Evolutionary conservation across 176 grass and related monocot genomes (phyloP).

Genomic region (Aegilops sharonensis): DNA sequence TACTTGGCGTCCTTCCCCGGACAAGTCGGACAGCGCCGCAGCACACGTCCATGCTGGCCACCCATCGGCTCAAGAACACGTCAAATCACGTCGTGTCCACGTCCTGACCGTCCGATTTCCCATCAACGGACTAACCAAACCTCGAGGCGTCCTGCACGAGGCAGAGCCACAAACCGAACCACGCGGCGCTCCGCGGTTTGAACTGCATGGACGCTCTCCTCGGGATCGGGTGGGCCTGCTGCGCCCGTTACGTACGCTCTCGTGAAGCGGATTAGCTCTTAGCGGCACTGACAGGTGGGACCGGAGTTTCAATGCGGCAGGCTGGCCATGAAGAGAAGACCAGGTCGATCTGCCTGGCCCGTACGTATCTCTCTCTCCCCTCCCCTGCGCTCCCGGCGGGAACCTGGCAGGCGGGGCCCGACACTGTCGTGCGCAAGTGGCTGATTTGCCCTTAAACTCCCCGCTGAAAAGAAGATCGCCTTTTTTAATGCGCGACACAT

Average conservation of each 20-base stretch:
- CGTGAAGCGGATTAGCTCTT: neutral
- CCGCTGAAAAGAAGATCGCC: neutral
- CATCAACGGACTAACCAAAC: neutral
- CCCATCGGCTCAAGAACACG: neutral
- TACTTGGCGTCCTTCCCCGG: neutral
- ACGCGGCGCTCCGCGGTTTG: neutral
- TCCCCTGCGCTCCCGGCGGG: neutral
- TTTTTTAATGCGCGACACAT: neutral
- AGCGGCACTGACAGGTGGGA: neutral
- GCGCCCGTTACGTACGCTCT: neutral
- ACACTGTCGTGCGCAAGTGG: neutral
- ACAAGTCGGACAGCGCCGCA: neutral
- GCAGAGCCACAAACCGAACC: too few species aligned
- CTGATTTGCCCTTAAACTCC: neutral
- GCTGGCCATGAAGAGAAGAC: neutral
- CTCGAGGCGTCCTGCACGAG: neutral
- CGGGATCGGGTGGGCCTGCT: too few species aligned
- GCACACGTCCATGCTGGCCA: neutral
- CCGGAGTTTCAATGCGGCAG: neutral
- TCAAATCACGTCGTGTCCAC: neutral
- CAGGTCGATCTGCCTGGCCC: neutral
- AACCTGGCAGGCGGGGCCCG: neutral
- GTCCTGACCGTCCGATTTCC: neutral
- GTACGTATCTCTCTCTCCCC: neutral
- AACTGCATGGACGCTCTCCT: neutral